Evolutionary conservation across 441 rosid genomes (phyloP).

Genomic region (Croton setiger): DNA sequence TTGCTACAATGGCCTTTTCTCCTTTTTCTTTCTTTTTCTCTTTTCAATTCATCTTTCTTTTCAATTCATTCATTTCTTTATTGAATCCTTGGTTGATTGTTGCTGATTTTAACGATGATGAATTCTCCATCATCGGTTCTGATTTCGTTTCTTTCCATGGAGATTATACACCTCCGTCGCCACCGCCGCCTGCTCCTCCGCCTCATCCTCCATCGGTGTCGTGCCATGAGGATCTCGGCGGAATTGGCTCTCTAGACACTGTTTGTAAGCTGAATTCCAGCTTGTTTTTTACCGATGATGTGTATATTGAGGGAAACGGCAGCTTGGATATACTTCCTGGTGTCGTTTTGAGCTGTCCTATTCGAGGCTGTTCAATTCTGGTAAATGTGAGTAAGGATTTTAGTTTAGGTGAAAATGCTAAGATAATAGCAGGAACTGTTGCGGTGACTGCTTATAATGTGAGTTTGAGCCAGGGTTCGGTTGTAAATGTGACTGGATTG

Average conservation of each 20-base stretch:
- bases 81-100: slow-evolving; percentile 3
- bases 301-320: slow-evolving; percentile 58
- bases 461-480: slow-evolving; percentile 36
- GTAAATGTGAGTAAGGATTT: slow-evolving; percentile 49
- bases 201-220: slow-evolving; percentile 35
- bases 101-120: slow-evolving; percentile 15
- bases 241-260: slow-evolving; percentile 59
- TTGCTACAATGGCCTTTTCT: slow-evolving; percentile 14
- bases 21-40: not conserved
- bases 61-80: not conserved
- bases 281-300: slow-evolving; percentile 37
- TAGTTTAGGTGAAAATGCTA: slow-evolving; percentile 34
- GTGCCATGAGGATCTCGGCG: slow-evolving; percentile 50
- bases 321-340: slow-evolving; percentile 42
- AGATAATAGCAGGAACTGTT: slow-evolving; percentile 45
- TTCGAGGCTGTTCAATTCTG: slow-evolving; percentile 44
- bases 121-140: slow-evolving; percentile 14
- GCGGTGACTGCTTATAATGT: slow-evolving; percentile 42
- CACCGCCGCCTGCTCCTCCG: slow-evolving; percentile 23
- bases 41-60: not conserved
- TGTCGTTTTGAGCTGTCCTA: slow-evolving; percentile 41
- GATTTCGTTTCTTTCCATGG: slow-evolving; percentile 22
- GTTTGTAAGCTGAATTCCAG: slow-evolving; percentile 49
- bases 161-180: slow-evolving; percentile 31
- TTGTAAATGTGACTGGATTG: slow-evolving; percentile 57